Evolutionary conservation across 2,329 filamentous ascomycete genomes (phyloP), one percentile per base, ranked within the genome.

Genomic region (Sclerotinia sclerotiorum): DNA sequence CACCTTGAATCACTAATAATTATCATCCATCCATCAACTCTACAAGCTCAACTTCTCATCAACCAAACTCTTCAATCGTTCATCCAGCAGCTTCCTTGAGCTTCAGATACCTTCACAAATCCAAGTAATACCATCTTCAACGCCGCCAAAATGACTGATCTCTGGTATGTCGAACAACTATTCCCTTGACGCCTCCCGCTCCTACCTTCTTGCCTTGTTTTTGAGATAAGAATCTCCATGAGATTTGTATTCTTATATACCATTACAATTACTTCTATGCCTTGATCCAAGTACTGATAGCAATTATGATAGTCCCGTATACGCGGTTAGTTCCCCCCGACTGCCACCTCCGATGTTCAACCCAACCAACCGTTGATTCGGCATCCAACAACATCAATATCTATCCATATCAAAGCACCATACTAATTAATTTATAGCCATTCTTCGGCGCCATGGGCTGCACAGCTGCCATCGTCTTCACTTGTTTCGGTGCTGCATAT

Each of bases 391-490:
- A 44, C 49, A 17, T 54, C 49, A 63, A 66, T 39, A 51, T 66
- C 49, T 73, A 71, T 73, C 69, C 55, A 70, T 68, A 69, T 62
- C 54, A 70, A 68, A 68, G 62, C 68, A 73, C 72, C 66, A 72
- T 71, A 70, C 76, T 78, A 70, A 78, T 70, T 72, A n/a, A 57
- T 58, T 49, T 48, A 63, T 77, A 88, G 85, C 85, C 94, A 83
- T 97, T 97, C 85, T 97, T 97, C 79, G 93, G 94, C 84, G 93
- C 93, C 81, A 95, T 97, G 91, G 94, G 94, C 81, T 97, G 94
- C 88, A 95, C 90, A 78, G 91, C 88, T 74, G 93, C 93, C 82
- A 97, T 97, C 79, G 92, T 97, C 79, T 97, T 97, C 87, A 97
- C 93, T 81, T 97, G 93, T 83, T 90, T 97, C 77, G 93, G 95